A percentile compares a stretch with the other conserved stretches of the same genome.
These are phyloP conservation scores for Quercus alba DNA, from an alignment of 306 rosid genomes.

Conservation along the genomic window DNA sequence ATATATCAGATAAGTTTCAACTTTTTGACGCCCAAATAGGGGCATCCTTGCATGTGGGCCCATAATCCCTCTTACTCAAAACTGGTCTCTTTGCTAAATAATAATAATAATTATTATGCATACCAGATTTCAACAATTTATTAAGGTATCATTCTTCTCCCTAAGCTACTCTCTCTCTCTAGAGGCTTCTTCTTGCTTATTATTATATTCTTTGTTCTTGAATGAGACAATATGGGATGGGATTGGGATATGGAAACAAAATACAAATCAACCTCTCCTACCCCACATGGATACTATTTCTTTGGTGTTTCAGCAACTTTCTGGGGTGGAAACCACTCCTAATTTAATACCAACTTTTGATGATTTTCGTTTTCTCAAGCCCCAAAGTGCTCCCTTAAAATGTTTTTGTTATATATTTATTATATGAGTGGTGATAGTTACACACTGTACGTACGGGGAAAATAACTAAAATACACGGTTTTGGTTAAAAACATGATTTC, in stretches of 20 bases:
- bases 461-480: no score
- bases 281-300: slow-evolving; percentile 24
- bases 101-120: neutral
- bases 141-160: neutral
- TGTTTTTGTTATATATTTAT: neutral
- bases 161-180: no score
- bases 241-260: slow-evolving; percentile 12
- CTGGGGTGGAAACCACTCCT: slow-evolving; percentile 31
- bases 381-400: neutral
- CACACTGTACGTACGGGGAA: rapidly evolving
- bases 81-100: neutral
- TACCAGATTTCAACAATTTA: neutral
- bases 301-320: slow-evolving; percentile 22
- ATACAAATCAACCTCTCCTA: neutral
- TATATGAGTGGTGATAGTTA: rapidly evolving
- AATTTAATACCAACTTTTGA: slow-evolving; percentile 3
- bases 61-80: neutral
- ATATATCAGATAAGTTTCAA: slow-evolving; percentile 27
- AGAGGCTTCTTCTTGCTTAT: neutral
- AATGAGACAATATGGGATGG: slow-evolving; percentile 25
- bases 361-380: neutral
- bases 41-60: slow-evolving; percentile 3
- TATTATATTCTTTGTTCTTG: slow-evolving; percentile 1
- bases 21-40: neutral
- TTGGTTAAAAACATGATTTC: no score